A percentile compares a stretch with the other conserved stretches of the same genome.
phyloP scores from a whole-genome alignment of 2,329 filamentous ascomycete genomes.

The Diplodia seriata region DNA sequence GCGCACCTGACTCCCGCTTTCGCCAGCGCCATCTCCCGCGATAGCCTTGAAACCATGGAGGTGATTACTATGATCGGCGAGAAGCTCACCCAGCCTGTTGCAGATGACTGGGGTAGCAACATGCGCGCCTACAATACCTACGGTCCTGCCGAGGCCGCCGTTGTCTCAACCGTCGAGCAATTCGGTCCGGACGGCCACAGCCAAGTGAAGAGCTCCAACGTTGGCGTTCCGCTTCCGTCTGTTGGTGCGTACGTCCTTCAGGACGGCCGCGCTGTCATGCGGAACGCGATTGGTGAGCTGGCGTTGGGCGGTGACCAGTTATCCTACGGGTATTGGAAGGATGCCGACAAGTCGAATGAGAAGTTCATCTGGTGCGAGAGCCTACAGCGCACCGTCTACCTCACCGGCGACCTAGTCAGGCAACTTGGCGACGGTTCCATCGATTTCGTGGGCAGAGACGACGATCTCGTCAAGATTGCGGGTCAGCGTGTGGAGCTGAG shows the following conservation, averaged over 20 bases:
- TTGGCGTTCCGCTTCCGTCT: conserved; percentile 44
- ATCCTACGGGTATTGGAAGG: conserved; percentile 45
- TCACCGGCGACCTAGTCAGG: conserved; percentile 35
- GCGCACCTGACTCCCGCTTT: conserved; percentile 45
- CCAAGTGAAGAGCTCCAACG: conserved; percentile 40
- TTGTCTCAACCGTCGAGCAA: conserved; percentile 41
- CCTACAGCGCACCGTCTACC: conserved; percentile 31
- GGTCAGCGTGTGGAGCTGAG: conserved; percentile 34
- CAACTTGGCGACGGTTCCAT: conserved; percentile 33
- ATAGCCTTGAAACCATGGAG: conserved; percentile 34
- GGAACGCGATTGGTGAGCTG: conserved; percentile 44
- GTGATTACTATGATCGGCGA: conserved; percentile 36
- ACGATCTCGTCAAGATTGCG: conserved; percentile 35
- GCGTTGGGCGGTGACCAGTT: conserved; percentile 48
- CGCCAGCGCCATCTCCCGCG: conserved; percentile 39
- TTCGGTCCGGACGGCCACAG: conserved; percentile 37
- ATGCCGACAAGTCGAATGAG: conserved; percentile 41
- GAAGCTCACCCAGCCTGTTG: conserved; percentile 33
- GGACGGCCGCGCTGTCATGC: conserved; percentile 37
- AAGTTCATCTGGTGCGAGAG: conserved; percentile 43
- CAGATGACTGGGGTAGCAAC: conserved; percentile 44
- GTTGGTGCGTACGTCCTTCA: conserved; percentile 33
- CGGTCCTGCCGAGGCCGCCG: conserved; percentile 49
- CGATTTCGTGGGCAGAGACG: conserved; percentile 34
- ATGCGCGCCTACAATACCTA: conserved; percentile 50